Evolutionary conservation across 139 green algal species (phyloP).

Genomic region (Tetraselmis striata): DNA sequence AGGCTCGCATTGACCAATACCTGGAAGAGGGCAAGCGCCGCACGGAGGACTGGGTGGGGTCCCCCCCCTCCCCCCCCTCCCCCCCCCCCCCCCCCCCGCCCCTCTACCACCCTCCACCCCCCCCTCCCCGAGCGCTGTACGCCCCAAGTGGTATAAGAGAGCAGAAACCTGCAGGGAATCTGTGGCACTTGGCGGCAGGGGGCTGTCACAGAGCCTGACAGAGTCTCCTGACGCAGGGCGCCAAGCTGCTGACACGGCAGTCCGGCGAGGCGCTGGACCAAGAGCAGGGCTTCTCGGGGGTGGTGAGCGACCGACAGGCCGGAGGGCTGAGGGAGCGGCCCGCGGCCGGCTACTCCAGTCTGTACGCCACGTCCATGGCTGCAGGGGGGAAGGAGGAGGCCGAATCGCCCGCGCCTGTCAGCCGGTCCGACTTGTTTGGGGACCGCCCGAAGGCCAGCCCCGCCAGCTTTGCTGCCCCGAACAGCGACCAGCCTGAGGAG

Average conservation of each 20-base stretch:
- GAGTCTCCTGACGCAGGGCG: neutral
- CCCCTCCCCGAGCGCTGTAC: too few species aligned
- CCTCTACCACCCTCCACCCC: too few species aligned
- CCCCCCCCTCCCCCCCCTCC: too few species aligned
- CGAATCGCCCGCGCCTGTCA: too few species aligned
- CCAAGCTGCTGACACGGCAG: neutral
- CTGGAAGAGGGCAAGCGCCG: slow-evolving; percentile 1
- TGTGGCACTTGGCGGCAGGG: too few species aligned
- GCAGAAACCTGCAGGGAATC: too few species aligned
- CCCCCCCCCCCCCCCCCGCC: too few species aligned
- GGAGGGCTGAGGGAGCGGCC: neutral
- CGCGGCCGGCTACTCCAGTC: too few species aligned
- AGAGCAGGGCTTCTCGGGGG: neutral
- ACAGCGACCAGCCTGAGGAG: too few species aligned
- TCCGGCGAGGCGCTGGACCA: neutral
- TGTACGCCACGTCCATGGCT: neutral
- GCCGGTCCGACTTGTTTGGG: neutral
- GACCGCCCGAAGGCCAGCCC: neutral
- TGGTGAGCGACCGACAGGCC: neutral
- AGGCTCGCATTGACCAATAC: slow-evolving; percentile 4
- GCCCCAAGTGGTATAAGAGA: too few species aligned
- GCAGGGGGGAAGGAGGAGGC: neutral
- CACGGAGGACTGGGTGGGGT: neutral
- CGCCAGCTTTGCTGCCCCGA: neutral
- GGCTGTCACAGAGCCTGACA: too few species aligned